Evolutionary conservation across 2,329 filamentous ascomycete genomes (phyloP).

Genomic region (Byssothecium circinans): DNA sequence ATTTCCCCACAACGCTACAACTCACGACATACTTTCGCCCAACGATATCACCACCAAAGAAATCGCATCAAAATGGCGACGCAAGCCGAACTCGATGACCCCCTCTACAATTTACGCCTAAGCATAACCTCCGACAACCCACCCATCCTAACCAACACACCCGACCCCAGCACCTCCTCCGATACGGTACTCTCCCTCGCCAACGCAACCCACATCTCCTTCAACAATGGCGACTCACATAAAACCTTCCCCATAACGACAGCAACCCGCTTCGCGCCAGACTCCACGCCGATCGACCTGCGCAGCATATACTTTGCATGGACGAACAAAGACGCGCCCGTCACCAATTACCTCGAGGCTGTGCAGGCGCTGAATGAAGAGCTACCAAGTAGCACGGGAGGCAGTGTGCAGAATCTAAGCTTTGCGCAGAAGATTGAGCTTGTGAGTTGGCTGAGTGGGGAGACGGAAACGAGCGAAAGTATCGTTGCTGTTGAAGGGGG

Average conservation of each 20-base stretch:
- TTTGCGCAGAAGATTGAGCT: conserved; percentile 92
- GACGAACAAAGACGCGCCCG: conserved; percentile 86
- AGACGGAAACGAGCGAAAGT: conserved; percentile 79
- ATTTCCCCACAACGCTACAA: neutral
- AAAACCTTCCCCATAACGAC: conserved; percentile 69
- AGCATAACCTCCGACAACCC: conserved; percentile 72
- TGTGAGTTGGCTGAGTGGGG: conserved; percentile 90
- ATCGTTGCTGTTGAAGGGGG: conserved; percentile 81
- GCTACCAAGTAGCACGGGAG: conserved; percentile 61
- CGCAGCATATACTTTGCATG: conserved; percentile 96
- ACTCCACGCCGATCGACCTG: conserved; percentile 71
- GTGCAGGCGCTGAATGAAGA: conserved; percentile 80
- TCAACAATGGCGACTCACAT: conserved; percentile 62
- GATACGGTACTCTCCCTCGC: conserved; percentile 66
- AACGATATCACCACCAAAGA: too few species aligned
- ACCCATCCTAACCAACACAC: conserved; percentile 73
- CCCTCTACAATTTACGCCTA: conserved; percentile 80
- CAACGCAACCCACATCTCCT: conserved; percentile 58
- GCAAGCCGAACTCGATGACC: conserved; percentile 56
- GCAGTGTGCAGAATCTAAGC: conserved; percentile 80
- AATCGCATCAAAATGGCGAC: conserved; percentile 24
- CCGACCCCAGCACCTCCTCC: conserved; percentile 64
- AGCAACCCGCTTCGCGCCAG: conserved; percentile 82
- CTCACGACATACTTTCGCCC: neutral
- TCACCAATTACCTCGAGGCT: conserved; percentile 87